phyloP scores from a whole-genome alignment of 495 filamentous ascomycete genomes.

The Filosporella fistucella region DNA sequence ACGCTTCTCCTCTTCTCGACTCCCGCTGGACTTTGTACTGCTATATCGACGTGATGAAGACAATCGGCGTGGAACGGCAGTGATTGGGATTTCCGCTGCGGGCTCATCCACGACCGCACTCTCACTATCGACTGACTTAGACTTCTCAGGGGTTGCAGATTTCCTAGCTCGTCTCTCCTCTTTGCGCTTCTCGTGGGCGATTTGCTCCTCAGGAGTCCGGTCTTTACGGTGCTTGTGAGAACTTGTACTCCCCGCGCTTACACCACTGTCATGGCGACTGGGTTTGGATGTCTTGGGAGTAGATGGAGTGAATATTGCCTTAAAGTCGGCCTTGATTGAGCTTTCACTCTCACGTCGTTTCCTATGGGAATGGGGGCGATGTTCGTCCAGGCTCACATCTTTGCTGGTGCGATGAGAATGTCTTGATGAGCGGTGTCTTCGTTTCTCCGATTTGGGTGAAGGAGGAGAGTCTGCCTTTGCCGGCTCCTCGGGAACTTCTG shows the following conservation, averaged over 20 bases:
- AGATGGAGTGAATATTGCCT: conserved; percentile 4
- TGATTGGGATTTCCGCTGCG: not conserved
- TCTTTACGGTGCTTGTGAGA: conserved; percentile 16
- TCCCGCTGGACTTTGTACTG: not conserved
- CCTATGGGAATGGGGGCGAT: conserved; percentile 7
- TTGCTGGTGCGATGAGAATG: conserved; percentile 16
- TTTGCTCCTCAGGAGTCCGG: conserved; percentile 26
- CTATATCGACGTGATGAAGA: conserved; percentile 12
- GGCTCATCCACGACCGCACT: conserved; percentile 12
- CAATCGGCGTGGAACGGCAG: conserved; percentile 7
- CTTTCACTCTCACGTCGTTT: conserved; percentile 18
- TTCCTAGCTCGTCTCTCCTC: conserved; percentile 14
- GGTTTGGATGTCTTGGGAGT: conserved; percentile 16
- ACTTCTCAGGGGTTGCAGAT: conserved; percentile 2
- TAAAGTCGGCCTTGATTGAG: conserved; percentile 7
- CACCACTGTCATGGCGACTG: conserved; percentile 20
- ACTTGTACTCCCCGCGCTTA: conserved; percentile 13
- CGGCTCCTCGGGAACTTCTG: conserved; percentile 9
- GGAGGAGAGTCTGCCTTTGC: too few relatives aligned
- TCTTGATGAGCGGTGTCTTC: conserved; percentile 14
- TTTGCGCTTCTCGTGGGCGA: conserved; percentile 25
- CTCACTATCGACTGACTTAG: conserved; percentile 4
- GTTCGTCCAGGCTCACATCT: conserved; percentile 8
- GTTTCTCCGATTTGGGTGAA: conserved; percentile 10
- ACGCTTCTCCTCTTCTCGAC: conserved; percentile 10